Conservation (phyloP, 306 rosid genomes). For the Trichosanthes cucumerina region DNA sequence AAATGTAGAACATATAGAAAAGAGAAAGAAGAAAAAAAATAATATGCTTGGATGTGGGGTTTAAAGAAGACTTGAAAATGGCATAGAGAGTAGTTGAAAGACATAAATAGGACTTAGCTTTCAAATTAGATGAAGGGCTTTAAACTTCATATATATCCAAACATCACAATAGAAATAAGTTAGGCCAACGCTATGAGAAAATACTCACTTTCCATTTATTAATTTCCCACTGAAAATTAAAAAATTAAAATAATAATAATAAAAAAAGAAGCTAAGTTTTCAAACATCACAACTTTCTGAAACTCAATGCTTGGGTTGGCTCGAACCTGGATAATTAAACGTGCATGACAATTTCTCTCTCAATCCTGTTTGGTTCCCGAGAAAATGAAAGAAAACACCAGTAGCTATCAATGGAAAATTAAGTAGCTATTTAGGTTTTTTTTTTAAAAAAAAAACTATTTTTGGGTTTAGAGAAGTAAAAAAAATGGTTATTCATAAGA, state of each 20-base stretch:
- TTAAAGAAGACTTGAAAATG: not conserved
- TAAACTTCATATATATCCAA: not conserved
- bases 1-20: not conserved
- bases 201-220: not conserved
- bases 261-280: not conserved
- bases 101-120: not conserved
- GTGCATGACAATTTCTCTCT: not conserved
- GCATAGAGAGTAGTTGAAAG: not conserved
- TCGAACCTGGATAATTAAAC: not conserved
- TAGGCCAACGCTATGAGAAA: not conserved
- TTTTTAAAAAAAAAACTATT: no score
- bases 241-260: no score
- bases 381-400: not conserved
- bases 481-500: no score
- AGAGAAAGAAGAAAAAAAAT: not conserved
- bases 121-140: not conserved
- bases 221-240: not conserved
- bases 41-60: not conserved
- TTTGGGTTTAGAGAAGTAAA: no score
- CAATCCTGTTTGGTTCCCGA: not conserved
- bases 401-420: not conserved
- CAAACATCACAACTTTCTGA: conserved; percentile 5
- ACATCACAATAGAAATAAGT: not conserved
- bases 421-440: no score
- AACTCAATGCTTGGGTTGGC: not conserved